A percentile compares a stretch with the other conserved stretches of the same genome.
Conservation (phyloP, 2,329 filamentous ascomycete genomes). For the Fusarium bactridioides region DNA sequence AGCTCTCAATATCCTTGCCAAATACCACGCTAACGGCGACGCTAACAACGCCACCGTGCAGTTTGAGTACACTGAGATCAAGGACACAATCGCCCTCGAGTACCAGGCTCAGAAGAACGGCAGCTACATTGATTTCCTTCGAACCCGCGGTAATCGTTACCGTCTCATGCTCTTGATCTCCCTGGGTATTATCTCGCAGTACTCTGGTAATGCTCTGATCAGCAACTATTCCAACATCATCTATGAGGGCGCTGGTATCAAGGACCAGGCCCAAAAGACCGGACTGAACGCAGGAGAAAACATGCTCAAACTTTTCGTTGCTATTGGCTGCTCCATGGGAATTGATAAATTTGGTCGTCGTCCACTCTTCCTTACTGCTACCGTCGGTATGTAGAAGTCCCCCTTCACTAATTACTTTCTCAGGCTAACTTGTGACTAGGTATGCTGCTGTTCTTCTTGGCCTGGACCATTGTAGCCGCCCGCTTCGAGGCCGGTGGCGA, state of each 20-base stretch:
- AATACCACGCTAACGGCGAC: constrained; percentile 70
- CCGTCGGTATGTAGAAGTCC: constrained; percentile 24
- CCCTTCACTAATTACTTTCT: rapidly evolving
- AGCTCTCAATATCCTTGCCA: constrained; percentile 66
- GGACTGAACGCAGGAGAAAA: constrained; percentile 20
- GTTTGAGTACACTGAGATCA: constrained; percentile 72
- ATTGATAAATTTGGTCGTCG: constrained; percentile 54
- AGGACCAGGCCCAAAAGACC: constrained; percentile 59
- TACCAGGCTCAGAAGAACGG: constrained; percentile 55
- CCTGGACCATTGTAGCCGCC: constrained; percentile 13
- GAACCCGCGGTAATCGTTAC: constrained; percentile 70
- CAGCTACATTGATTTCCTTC: constrained; percentile 67
- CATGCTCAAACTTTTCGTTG: constrained; percentile 17
- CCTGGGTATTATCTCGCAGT: constrained; percentile 72
- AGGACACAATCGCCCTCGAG: constrained; percentile 59
- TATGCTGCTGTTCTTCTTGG: constrained; percentile 46
- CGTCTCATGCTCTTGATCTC: constrained; percentile 68
- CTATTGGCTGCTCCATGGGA: constrained; percentile 12
- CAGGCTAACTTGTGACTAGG: constrained; percentile 38
- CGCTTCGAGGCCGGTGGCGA: constrained; percentile 9
- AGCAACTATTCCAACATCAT: constrained; percentile 72
- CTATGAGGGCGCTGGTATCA: constrained; percentile 69
- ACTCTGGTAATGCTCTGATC: constrained; percentile 72
- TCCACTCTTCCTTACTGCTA: constrained; percentile 61
- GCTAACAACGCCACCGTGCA: constrained; percentile 66